These are phyloP conservation scores for Peronospora destructor DNA, from an alignment of 352 stramenopile species.

Conservation along the genomic window DNA sequence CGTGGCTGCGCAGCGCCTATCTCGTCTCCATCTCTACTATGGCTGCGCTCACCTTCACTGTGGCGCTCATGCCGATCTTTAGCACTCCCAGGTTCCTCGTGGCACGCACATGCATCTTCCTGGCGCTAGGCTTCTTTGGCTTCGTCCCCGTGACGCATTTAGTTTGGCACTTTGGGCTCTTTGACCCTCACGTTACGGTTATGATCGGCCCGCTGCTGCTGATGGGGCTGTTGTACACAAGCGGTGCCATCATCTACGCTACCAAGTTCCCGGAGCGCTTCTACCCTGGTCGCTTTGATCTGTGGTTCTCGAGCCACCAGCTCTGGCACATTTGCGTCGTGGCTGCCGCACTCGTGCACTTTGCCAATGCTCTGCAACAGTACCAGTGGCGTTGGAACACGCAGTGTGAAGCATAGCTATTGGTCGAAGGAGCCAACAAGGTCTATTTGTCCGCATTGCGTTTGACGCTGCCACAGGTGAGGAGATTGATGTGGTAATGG, in stretches of 20 bases:
- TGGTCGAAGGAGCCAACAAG: conserved; percentile 2
- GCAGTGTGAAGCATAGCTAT: conserved; percentile 53
- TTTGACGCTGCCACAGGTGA: conserved; percentile 3
- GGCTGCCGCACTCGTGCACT: conserved; percentile 78
- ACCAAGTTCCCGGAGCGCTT: conserved; percentile 82
- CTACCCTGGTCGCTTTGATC: conserved; percentile 77
- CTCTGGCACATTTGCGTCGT: conserved; percentile 87
- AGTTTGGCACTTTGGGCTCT: conserved; percentile 67
- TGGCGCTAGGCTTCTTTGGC: conserved; percentile 76
- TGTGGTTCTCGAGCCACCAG: conserved; percentile 84
- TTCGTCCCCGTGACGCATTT: conserved; percentile 69
- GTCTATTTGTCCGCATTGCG: conserved; percentile 15
- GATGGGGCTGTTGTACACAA: conserved; percentile 73
- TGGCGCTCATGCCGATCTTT: conserved; percentile 68
- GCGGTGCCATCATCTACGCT: conserved; percentile 77
- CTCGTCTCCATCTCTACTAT: conserved; percentile 61
- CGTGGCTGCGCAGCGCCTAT: conserved; percentile 54
- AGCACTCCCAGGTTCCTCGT: conserved; percentile 64
- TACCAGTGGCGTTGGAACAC: conserved; percentile 85
- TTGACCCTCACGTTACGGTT: conserved; percentile 77
- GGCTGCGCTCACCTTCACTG: conserved; percentile 57
- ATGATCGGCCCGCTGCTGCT: conserved; percentile 75
- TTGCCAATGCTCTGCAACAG: conserved; percentile 75
- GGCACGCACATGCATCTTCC: conserved; percentile 69
- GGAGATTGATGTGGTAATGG: background rate